Evolutionary conservation across 2,329 filamentous ascomycete genomes (phyloP), one percentile per base, ranked within the genome.

Genomic region (Aureobasidium musti): DNA sequence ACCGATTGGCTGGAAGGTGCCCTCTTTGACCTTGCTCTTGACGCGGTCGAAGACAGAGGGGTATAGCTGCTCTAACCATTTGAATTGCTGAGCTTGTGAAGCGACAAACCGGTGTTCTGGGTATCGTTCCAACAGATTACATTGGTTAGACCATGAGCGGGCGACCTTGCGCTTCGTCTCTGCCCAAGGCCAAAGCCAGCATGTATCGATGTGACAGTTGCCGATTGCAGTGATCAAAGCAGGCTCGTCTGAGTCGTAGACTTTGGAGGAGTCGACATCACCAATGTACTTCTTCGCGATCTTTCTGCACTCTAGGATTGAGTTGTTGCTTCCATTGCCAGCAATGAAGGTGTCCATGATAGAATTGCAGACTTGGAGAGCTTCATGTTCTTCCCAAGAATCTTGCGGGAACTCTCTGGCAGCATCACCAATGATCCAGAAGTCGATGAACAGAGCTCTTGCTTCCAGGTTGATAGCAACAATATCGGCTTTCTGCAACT

Each of bases 121-220:
- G 71, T 98, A 99, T 39, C 91, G 87, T 68, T 99, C 95, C 84
- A 99, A 92, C 72, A 99, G 81, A 74, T 97, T 90, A 78, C 93
- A 97, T 77, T 99, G 95, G 76, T 92, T 98, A 1, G 92, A 94
- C 95, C 95, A 99, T 11, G 93, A 97, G 53, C 95, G 87, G 23
- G 90, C 93, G 35, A 98, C 90, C 81, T 99, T 99, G 74, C 95
- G 90, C 80, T 96, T 97, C 0, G 95, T 98, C 81, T 99, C 95
- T 11, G 90, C 95, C 86, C 92, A 99, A 0, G 95, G 95, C 95
- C 95, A 99, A 41, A 99, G 83, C 95, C 95, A 99, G 79, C 94
- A 97, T 33, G 90, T 96, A 79, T 98, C 95, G 71, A 99, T 99
- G 78, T 99, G 95, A 72, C 95, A 99, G 77, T 99, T 92, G 0